Base-by-base conservation (phyloP, 2,329 filamentous ascomycete species). In the Penicillium capsulatum region DNA sequence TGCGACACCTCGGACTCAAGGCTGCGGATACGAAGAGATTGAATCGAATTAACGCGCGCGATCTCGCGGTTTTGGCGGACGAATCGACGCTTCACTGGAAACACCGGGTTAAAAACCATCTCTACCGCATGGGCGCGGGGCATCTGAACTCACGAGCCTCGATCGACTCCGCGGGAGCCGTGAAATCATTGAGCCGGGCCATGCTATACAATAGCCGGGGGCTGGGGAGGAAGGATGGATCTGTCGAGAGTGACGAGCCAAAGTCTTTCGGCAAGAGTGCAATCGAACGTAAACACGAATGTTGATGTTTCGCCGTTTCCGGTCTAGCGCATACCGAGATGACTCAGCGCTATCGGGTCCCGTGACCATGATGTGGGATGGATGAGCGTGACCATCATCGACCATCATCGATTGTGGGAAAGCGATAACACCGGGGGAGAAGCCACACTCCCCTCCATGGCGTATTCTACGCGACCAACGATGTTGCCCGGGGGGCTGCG, bases 1-100 rank as follows among this genome's bases (percentile, higher is more conserved):
- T 77, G 72, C 27, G 76, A 74, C 27, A 77, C 70, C 54, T 83
- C 79, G n/a, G 72, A 69, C 57, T 83, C 79, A 35, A 83, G 70
- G 40, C 69, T 75, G 42, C 80, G 77, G 43, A 83, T 83, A 33
- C 78, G 77, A 34, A 81, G 68, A 3, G 77, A 81, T 59, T 83
- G 80, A 39, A 72, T 73, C 5, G 80, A 82, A 55, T 83, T 83
- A 45, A 71, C 76, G 49, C 76, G 72, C 42, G 79, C 79, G 42
- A 83, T 76, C 57, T 83, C 80, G 51, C 80, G 76, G 57, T 83
- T 83, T 58, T 83, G 80, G 39, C 80, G 68, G 47, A 82, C 70
- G 56, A 82, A 83, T 49, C 79, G 69, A 44, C 80, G 70, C 66
- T 81, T 83, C 37, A 83, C 78, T 81, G 10, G 17, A 35, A n/a